phyloP scores from a whole-genome alignment of 1,284 basidiomycete genomes.

The Bjerkandera adusta region DNA sequence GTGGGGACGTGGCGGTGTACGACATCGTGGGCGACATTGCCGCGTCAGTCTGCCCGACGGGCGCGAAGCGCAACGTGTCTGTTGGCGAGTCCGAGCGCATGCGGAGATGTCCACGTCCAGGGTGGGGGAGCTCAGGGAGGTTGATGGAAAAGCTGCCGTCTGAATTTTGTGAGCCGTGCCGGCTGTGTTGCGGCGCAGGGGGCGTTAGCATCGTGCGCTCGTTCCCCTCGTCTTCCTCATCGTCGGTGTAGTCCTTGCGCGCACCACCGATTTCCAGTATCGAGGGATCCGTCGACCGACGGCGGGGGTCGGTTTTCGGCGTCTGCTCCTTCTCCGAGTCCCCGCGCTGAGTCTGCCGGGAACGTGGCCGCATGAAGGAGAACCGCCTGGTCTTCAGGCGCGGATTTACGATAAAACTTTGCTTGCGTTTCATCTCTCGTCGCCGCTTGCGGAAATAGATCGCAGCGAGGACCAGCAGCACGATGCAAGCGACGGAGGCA shows the following conservation, averaged over 20 bases:
- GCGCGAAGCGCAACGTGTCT: conserved; percentile 8
- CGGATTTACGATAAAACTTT: conserved; percentile 27
- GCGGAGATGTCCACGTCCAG: conserved; percentile 21
- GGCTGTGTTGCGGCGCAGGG: background rate
- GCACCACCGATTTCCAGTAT: conserved; percentile 27
- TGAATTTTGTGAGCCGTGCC: conserved; percentile 31
- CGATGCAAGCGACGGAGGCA: conserved; percentile 47
- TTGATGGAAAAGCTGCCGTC: conserved; percentile 33
- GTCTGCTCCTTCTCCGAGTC: conserved; percentile 17
- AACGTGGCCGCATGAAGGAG: conserved; percentile 21
- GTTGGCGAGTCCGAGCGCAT: conserved; percentile 6
- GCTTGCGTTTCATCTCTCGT: conserved; percentile 22
- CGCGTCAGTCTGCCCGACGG: conserved; percentile 11
- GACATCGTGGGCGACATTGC: conserved; percentile 9
- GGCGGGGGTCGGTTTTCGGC: background rate
- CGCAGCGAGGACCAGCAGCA: conserved; percentile 36
- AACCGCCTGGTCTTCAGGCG: conserved; percentile 23
- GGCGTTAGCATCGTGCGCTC: conserved; percentile 16
- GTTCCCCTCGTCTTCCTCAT: conserved; percentile 23
- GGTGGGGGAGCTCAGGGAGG: conserved; percentile 22
- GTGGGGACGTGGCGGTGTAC: conserved; percentile 16
- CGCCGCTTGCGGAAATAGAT: conserved; percentile 45
- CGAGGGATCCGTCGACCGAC: conserved; percentile 10
- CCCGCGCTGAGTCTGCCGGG: conserved; percentile 9
- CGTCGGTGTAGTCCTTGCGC: conserved; percentile 20